A percentile compares a stretch with the other conserved stretches of the same genome.
Evolutionary conservation across 73 alveolate genomes (phyloP).

Genomic region (Halteria grandinella): DNA sequence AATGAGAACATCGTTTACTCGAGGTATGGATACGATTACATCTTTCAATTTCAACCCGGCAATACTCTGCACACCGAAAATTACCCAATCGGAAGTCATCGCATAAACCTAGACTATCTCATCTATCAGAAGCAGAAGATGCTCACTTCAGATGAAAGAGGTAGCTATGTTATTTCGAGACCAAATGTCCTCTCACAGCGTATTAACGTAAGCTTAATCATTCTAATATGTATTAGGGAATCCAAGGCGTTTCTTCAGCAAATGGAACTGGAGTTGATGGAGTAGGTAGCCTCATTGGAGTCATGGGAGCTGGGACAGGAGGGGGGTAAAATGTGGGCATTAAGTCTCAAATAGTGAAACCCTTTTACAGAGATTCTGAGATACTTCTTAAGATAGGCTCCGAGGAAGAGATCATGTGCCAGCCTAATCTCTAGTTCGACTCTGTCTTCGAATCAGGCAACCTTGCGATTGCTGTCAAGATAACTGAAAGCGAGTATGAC

Average conservation of each 20-base stretch:
- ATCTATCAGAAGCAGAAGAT: constrained; percentile 19
- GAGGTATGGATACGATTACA: constrained; percentile 13
- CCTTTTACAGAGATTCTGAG: constrained; percentile 5
- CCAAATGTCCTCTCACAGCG: constrained; percentile 21
- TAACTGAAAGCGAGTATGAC: constrained; percentile 58
- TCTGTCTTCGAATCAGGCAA: constrained; percentile 75
- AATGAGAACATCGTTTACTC: constrained; percentile 8
- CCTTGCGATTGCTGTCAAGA: constrained; percentile 65
- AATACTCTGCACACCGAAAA: no score
- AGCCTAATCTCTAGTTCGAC: constrained; percentile 1
- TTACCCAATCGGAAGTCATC: constrained; percentile 29
- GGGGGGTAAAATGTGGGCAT: background rate
- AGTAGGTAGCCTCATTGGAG: constrained; percentile 5
- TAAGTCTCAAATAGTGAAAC: background rate
- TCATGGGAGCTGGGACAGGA: background rate
- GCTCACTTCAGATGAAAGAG: constrained; percentile 8
- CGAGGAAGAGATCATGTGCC: no score
- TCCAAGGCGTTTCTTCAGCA: no score
- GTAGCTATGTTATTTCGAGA: constrained; percentile 7
- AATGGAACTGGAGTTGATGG: background rate
- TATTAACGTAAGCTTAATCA: background rate
- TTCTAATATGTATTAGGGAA: background rate
- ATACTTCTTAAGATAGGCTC: no score
- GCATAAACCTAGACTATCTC: constrained; percentile 29
- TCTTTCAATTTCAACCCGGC: background rate